Evolutionary conservation across 441 rosid genomes (phyloP), one percentile per base, ranked within the genome.

Genomic region (Euphorbia neoarborescens): DNA sequence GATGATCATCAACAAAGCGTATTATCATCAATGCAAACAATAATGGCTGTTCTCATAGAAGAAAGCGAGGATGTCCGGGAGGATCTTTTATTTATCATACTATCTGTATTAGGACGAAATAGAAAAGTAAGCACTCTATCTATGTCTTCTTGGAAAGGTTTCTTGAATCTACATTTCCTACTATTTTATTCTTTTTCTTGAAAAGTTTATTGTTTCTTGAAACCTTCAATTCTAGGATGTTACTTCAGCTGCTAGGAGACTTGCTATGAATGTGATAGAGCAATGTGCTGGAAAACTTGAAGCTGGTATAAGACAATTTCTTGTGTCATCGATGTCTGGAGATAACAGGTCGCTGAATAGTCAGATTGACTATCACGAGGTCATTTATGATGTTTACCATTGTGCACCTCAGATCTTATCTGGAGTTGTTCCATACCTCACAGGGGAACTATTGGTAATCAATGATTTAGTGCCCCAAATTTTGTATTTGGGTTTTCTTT

Each of bases 371-470:
- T 82, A 84, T 82, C 97, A 93, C 82, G 93, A 93, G 72, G 93
- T 93, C 77, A 90, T 93, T 54, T 96, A 84, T 85, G 99, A 85
- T 74, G 73, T 96, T 70, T 90, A 88, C 80, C 73, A 79, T 68
- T 90, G 97, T 82, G 97, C 97, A 69, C 97, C 98, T 73, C 96
- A 91, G 79, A 81, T 88, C 68, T 82, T 96, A 72, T 76, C 96
- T 11, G 97, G 93, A 80, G 96, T 89, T 71, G 82, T 91, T 64
- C 96, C 98, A 14, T 87, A 91, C 81, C 92, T 96, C 80, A 89
- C 90, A n/a, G 98, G 99, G 73, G 99, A 96, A 84, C 87, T 96
- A 69, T 82, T 96, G 99, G 99, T 96, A 92, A 82, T 66, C 46
- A 60, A 50, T 50, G 54, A 65, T 68, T 74, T 50, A 66, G 32